Percentiles rank a stretch among this genome's conserved stretches.
Evolutionary conservation across 306 rosid species (phyloP).

Genomic region (Vicia sativa): DNA sequence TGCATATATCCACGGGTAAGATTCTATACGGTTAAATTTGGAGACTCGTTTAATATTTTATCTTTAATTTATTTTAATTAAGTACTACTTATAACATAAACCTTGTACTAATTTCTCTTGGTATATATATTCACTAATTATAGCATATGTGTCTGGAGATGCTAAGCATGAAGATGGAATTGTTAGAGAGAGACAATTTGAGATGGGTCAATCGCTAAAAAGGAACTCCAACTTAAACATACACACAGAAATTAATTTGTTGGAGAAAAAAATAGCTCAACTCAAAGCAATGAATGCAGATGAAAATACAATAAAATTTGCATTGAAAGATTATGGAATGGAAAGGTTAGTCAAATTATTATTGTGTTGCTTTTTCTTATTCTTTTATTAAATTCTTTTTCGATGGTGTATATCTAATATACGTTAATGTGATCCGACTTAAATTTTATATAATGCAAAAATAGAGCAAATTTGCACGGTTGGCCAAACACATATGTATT

Average conservation of each 20-base stretch:
- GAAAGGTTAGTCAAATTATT: constrained; percentile 24
- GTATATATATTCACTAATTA: no score
- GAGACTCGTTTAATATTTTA: no score
- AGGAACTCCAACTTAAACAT: constrained; percentile 30
- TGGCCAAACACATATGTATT: no score
- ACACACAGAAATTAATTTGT: neutral
- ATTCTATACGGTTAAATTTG: no score
- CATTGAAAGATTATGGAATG: constrained; percentile 32
- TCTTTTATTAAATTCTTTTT: no score
- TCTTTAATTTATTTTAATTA: neutral
- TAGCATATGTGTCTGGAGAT: no score
- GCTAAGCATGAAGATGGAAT: no score
- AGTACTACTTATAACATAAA: neutral
- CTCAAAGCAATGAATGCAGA: constrained; percentile 25
- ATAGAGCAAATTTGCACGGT: no score
- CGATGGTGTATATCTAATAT: no score
- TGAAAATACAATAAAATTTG: constrained; percentile 11
- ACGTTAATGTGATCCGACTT: no score
- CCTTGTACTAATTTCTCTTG: neutral
- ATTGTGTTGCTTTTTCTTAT: no score
- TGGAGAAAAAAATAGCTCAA: constrained; percentile 23
- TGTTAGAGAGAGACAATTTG: constrained; percentile 38
- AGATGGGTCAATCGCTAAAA: constrained; percentile 36
- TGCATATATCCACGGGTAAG: no score
- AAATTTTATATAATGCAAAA: neutral